Evolutionary conservation across 2,329 filamentous ascomycete genomes (phyloP).

Genomic region (Calycina herbarum): DNA sequence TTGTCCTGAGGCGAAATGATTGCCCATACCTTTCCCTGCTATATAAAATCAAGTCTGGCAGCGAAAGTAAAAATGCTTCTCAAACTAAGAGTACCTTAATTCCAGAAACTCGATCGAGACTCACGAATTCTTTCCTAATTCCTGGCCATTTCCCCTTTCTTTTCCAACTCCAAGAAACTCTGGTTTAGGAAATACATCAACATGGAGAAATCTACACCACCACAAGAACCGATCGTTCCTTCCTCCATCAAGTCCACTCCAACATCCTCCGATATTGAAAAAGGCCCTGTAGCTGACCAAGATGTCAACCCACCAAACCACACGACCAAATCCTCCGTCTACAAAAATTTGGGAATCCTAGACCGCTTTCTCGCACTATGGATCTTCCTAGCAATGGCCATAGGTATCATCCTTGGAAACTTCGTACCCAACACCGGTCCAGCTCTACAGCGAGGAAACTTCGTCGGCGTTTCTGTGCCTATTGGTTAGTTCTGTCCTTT

Average conservation of each 20-base stretch:
- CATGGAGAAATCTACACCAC: no score
- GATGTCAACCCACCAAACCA: not conserved
- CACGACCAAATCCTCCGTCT: constrained; percentile 25
- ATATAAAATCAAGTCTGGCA: not conserved
- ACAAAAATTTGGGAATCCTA: constrained; percentile 44
- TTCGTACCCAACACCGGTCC: constrained; percentile 41
- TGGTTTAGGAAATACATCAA: not conserved
- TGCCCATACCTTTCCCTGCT: not conserved
- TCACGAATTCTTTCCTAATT: no score
- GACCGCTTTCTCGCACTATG: constrained; percentile 54
- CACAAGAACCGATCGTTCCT: no score
- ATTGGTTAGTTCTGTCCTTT: no score
- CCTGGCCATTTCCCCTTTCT: no score
- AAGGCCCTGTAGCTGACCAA: not conserved
- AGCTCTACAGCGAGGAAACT: constrained; percentile 58
- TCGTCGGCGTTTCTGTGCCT: constrained; percentile 60
- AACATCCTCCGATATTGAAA: not conserved
- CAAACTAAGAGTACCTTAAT: not conserved
- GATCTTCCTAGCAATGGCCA: constrained; percentile 67
- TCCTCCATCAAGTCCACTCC: not conserved
- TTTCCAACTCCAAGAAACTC: no score
- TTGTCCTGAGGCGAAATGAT: not conserved
- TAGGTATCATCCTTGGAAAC: constrained; percentile 52
- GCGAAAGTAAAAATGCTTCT: not conserved
- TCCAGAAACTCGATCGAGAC: not conserved